These are phyloP conservation scores for Penicillium robsamsonii DNA, from an alignment of 495 filamentous ascomycete genomes.

Conservation along the genomic window DNA sequence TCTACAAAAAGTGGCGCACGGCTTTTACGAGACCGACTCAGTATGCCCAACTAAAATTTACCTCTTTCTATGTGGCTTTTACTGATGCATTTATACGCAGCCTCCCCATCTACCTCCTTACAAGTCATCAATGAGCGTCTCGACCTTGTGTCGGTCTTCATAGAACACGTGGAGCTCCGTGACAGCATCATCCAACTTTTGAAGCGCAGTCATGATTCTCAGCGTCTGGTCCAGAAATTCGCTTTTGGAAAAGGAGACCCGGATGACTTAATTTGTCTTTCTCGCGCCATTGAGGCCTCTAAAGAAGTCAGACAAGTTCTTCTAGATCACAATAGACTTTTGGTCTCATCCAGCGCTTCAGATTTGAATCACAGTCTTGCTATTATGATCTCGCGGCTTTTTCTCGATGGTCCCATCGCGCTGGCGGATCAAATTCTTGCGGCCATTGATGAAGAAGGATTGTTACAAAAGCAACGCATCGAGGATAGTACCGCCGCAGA, in stretches of 20 bases:
- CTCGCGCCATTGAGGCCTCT: constrained; percentile 77
- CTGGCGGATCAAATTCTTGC: constrained; percentile 69
- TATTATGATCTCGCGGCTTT: constrained; percentile 58
- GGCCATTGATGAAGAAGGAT: constrained; percentile 90
- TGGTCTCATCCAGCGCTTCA: constrained; percentile 17
- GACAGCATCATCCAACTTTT: constrained; percentile 67
- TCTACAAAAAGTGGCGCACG: constrained; percentile 87
- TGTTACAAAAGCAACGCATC: constrained; percentile 72
- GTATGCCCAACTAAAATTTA: constrained; percentile 40
- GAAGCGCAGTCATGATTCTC: constrained; percentile 76
- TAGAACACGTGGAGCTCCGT: constrained; percentile 59
- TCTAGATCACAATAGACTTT: constrained; percentile 13
- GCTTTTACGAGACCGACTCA: constrained; percentile 77
- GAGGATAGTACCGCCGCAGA: constrained; percentile 69
- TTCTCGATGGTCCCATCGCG: constrained; percentile 62
- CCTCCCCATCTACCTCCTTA: constrained; percentile 80
- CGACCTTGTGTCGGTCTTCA: constrained; percentile 75
- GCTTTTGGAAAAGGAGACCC: constrained; percentile 86
- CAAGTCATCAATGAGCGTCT: constrained; percentile 74
- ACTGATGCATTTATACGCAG: constrained; percentile 33
- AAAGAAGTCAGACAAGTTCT: constrained; percentile 60
- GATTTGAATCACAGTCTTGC: constrained; percentile 39
- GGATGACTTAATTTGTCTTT: constrained; percentile 85
- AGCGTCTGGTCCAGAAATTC: constrained; percentile 90
- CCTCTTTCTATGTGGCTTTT: background rate